Evolutionary conservation across 768 basidiomycete species (phyloP).

Genomic region (Boletus sensibilis): DNA sequence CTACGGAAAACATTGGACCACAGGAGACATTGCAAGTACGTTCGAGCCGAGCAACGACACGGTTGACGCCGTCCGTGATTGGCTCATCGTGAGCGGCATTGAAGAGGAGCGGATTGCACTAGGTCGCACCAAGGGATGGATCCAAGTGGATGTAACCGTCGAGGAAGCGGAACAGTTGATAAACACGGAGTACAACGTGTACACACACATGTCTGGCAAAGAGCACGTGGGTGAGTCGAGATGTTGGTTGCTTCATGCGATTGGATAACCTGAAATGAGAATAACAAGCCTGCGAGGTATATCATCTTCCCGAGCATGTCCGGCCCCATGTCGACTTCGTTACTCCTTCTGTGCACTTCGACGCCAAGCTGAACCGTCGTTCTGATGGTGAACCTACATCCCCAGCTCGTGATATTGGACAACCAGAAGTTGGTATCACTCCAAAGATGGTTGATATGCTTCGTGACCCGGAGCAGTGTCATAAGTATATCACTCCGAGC

Average conservation of each 20-base stretch:
- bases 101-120: not conserved
- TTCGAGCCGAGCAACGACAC: not conserved
- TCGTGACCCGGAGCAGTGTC: not conserved
- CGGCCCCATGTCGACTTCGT: not conserved
- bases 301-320: not conserved
- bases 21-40: slow-evolving; percentile 8
- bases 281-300: not conserved
- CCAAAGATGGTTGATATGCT: not conserved
- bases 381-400: not conserved
- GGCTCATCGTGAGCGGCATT: not conserved
- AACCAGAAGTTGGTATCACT: not conserved
- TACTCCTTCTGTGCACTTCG: not conserved
- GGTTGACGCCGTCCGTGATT: not conserved
- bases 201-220: not conserved
- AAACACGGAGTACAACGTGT: not conserved
- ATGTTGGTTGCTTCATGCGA: not conserved
- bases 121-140: not conserved
- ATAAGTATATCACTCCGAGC: not conserved
- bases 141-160: not conserved
- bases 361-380: not conserved
- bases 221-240: not conserved
- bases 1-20: slow-evolving; percentile 35
- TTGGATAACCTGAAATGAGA: not conserved
- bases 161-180: not conserved
- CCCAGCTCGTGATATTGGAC: not conserved